These are phyloP conservation scores for Penicillium sp. DNA, from an alignment of 2,329 filamentous ascomycete genomes.

Conservation along the genomic window DNA sequence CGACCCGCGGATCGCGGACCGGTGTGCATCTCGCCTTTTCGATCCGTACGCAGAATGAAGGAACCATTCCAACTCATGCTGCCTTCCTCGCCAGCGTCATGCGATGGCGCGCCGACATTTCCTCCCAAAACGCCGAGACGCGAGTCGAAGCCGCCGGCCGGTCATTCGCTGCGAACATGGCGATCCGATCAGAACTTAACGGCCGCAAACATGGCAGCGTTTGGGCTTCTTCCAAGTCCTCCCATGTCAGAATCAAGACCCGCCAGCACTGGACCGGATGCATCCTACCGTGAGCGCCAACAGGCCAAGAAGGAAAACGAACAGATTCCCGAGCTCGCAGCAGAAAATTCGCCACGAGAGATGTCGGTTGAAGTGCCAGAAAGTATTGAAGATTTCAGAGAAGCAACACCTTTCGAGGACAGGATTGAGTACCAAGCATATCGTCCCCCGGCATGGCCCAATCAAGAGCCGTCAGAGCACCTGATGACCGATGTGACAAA, in stretches of 20 bases:
- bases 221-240: conserved; percentile 36
- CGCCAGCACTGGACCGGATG: conserved; percentile 24
- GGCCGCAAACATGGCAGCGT: conserved; percentile 27
- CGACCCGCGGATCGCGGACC: conserved; percentile 24
- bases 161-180: conserved; percentile 31
- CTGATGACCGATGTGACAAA: conserved; percentile 22
- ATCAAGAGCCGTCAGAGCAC: conserved; percentile 1
- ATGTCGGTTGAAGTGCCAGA: not conserved
- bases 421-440: conserved; percentile 14
- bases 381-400: too few species aligned
- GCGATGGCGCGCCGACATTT: conserved; percentile 22
- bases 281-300: conserved; percentile 24
- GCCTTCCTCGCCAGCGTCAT: conserved; percentile 28
- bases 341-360: not conserved
- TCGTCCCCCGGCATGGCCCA: conserved; percentile 13
- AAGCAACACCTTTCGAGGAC: conserved; percentile 3
- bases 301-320: not conserved
- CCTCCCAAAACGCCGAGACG: conserved; percentile 16
- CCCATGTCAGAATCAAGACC: conserved; percentile 32
- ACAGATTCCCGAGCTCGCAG: not conserved
- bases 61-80: conserved; percentile 36
- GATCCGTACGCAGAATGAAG: conserved; percentile 38
- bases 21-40: conserved; percentile 34
- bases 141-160: conserved; percentile 16
- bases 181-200: conserved; percentile 35